Conservation (phyloP, 75 land plant species). For the Gnetum montanum region DNA sequence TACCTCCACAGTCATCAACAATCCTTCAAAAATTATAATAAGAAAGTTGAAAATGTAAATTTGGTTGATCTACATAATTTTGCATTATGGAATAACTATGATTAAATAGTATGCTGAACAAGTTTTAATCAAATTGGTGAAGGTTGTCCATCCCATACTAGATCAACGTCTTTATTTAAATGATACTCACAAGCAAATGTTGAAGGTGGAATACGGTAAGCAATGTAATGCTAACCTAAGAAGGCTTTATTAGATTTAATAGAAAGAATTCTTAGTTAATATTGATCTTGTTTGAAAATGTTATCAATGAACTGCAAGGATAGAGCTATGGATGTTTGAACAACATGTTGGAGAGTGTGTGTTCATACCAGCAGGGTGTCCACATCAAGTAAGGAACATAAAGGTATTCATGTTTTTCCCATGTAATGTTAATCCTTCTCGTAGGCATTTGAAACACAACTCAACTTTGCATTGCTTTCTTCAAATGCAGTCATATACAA, state of each 20-base stretch:
- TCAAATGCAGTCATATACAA: too few species aligned
- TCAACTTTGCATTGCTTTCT: too few species aligned
- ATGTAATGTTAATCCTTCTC: too few species aligned
- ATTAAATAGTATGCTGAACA: neutral
- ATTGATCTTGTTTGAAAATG: neutral
- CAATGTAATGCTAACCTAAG: neutral
- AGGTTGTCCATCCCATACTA: conserved; percentile 80
- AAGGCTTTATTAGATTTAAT: neutral
- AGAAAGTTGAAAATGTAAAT: conserved; percentile 40
- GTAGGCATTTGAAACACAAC: too few species aligned
- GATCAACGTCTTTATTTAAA: conserved; percentile 62
- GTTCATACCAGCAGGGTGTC: conserved; percentile 65
- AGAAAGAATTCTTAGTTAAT: neutral
- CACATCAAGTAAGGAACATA: conserved; percentile 65
- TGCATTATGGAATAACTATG: neutral
- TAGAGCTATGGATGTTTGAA: conserved; percentile 69
- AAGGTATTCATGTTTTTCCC: too few species aligned
- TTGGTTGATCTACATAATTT: neutral
- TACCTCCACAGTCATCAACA: conserved; percentile 44
- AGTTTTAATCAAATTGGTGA: neutral
- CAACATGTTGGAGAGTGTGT: conserved; percentile 58
- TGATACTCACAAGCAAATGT: conserved; percentile 48
- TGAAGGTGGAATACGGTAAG: conserved; percentile 73
- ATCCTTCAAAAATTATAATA: conserved; percentile 43
- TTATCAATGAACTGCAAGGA: conserved; percentile 13